Evolutionary conservation across 1,284 basidiomycete genomes (phyloP), one percentile per base, ranked within the genome.

Genomic region (Marasmius tenuissimus): DNA sequence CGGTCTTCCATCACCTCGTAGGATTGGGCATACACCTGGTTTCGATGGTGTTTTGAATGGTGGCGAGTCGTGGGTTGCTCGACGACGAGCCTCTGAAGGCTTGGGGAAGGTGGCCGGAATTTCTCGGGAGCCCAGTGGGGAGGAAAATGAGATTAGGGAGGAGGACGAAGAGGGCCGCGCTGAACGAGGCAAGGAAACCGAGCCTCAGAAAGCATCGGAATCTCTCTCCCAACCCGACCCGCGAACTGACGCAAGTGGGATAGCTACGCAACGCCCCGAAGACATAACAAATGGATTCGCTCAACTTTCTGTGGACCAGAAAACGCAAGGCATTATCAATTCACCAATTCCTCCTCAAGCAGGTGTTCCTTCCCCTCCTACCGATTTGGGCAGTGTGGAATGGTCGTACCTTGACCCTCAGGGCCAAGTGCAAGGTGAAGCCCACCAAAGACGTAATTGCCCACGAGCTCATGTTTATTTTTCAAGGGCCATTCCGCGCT

Each of bases 331-430:
- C 38, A 51, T 58, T 45, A 22, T 61, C 34, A 65, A 59, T 55
- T 60, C 66, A 38, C 54, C 70, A 33, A 66, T 65, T 47, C 52
- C 69, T 59, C 56, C 68, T 33, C 64, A 67, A 35, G 65, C 72
- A 59, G 74, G 71, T 18, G 74, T 78, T n/a, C 80, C 82, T 60
- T 79, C 82, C 53, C 81, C 79, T 52, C 67, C 82, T 50, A 67
- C 77, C 57, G 89, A 92, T 74, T 80, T 88, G n/a, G 83, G 85
- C 22, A 82, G 78, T 60, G 76, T 96, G 47, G 87, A 94, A 70
- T 98, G 96, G 96, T 91, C 88, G 40, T 98, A 98, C 75, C 85
- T 94, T 58, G 96, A 98, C 73, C 94, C 93, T 14, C 87, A 89
- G 64, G 94, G 95, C 37, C 87, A 92, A 66, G 80, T 96, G 53